Evolutionary conservation across 306 rosid genomes (phyloP).

Genomic region (Fagus sylvatica): DNA sequence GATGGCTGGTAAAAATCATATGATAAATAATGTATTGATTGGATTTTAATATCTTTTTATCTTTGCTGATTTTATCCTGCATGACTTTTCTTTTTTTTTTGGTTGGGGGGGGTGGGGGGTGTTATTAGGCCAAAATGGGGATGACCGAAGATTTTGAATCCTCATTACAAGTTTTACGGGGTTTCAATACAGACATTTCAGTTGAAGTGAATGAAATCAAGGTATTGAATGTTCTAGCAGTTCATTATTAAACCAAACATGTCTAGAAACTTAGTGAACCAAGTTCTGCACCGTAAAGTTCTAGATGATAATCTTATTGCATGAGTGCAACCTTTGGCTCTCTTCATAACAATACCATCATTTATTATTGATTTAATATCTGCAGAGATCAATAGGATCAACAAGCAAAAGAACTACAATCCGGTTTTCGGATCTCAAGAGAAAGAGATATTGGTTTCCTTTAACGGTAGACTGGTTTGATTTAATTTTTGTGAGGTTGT

Average conservation of each 20-base stretch:
- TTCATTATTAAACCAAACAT: conserved; percentile 10
- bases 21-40: conserved; percentile 12
- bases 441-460: conserved; percentile 86
- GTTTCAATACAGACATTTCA: conserved; percentile 78
- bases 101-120: background rate
- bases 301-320: conserved; percentile 15
- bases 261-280: background rate
- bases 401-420: conserved; percentile 53
- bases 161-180: conserved; percentile 83
- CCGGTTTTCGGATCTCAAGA: conserved; percentile 69
- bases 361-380: conserved; percentile 23
- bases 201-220: conserved; percentile 83
- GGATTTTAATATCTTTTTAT: conserved; percentile 10
- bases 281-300: background rate
- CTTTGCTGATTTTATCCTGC: background rate
- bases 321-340: conserved; percentile 4
- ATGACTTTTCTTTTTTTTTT: conserved; percentile 8
- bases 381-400: conserved; percentile 67
- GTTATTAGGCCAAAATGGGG: conserved; percentile 81
- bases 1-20: conserved; percentile 80
- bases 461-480: conserved; percentile 48
- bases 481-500: conserved; percentile 6
- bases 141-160: conserved; percentile 83
- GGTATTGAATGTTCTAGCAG: conserved; percentile 39
- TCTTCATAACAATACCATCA: conserved; percentile 3